phyloP scores from a whole-genome alignment of 1,139 yeast species.

The Blastobotrys aristatus region DNA sequence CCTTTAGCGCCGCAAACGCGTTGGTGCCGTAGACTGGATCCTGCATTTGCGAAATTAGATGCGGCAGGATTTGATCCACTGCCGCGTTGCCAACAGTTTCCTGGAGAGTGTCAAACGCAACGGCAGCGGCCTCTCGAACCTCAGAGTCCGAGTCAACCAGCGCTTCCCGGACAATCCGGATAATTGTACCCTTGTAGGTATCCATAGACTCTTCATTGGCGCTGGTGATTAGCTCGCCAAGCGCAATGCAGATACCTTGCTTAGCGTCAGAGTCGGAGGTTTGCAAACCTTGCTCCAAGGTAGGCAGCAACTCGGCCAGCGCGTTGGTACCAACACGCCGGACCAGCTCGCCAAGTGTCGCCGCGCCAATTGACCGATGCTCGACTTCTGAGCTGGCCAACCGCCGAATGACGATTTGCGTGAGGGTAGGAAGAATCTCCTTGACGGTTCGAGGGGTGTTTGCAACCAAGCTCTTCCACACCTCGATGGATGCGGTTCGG shows the following conservation, averaged over 20 bases:
- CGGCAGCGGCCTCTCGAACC: slow-evolving; percentile 89
- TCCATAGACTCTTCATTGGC: slow-evolving; percentile 58
- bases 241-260: slow-evolving; percentile 95
- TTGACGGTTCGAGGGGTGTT: slow-evolving; percentile 96
- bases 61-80: slow-evolving; percentile 84
- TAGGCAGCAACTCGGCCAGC: slow-evolving; percentile 76
- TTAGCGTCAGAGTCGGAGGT: slow-evolving; percentile 72
- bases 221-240: slow-evolving; percentile 77
- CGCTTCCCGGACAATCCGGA: slow-evolving; percentile 71
- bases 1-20: slow-evolving; percentile 85
- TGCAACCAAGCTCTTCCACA: slow-evolving; percentile 95
- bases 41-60: slow-evolving; percentile 66
- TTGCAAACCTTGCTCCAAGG: slow-evolving; percentile 62
- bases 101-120: slow-evolving; percentile 83
- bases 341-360: slow-evolving; percentile 90
- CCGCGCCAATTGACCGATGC: slow-evolving; percentile 86
- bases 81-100: slow-evolving; percentile 77
- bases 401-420: slow-evolving; percentile 71
- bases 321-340: slow-evolving; percentile 93
- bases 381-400: slow-evolving; percentile 75
- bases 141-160: slow-evolving; percentile 66
- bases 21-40: slow-evolving; percentile 52
- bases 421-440: slow-evolving; percentile 82
- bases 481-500: slow-evolving; percentile 86
- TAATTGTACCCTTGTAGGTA: slow-evolving; percentile 64